Percentiles rank a stretch among this genome's conserved stretches.
Evolutionary conservation across 306 rosid species (phyloP).

Genomic region (Cucurbita maxima): DNA sequence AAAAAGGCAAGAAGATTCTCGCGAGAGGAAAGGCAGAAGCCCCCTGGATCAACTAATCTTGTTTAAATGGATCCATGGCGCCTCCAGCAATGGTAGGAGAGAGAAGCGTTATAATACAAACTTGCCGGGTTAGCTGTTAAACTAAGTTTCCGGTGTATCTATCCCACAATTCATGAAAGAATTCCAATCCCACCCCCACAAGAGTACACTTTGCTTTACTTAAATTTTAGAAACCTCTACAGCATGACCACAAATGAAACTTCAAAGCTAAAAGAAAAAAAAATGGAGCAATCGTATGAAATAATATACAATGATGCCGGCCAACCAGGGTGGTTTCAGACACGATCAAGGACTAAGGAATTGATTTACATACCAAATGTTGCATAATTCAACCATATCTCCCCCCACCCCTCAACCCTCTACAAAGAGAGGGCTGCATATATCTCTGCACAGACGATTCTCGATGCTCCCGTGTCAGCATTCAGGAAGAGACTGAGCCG

Average conservation of each 20-base stretch:
- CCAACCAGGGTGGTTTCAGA: not conserved
- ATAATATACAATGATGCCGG: not conserved
- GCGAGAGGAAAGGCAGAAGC: no score
- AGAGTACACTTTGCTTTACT: not conserved
- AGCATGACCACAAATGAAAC: not conserved
- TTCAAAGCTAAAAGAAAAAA: not conserved
- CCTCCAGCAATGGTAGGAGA: not conserved
- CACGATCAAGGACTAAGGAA: not conserved
- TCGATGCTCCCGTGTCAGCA: constrained; percentile 22
- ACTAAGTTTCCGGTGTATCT: not conserved
- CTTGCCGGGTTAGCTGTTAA: not conserved
- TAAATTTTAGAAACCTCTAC: not conserved
- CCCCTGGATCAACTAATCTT: not conserved
- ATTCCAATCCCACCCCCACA: not conserved
- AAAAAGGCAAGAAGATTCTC: not conserved
- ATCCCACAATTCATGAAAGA: not conserved
- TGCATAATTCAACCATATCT: not conserved
- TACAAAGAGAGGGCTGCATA: not conserved
- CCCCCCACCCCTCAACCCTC: not conserved
- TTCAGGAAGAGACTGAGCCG: constrained; percentile 78
- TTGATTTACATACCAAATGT: not conserved
- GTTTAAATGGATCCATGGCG: not conserved
- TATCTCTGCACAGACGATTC: not conserved
- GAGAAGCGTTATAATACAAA: not conserved
- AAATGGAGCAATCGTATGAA: not conserved